These are phyloP conservation scores for Daphne laureola DNA, from an alignment of 441 rosid species.

Conservation along the genomic window DNA sequence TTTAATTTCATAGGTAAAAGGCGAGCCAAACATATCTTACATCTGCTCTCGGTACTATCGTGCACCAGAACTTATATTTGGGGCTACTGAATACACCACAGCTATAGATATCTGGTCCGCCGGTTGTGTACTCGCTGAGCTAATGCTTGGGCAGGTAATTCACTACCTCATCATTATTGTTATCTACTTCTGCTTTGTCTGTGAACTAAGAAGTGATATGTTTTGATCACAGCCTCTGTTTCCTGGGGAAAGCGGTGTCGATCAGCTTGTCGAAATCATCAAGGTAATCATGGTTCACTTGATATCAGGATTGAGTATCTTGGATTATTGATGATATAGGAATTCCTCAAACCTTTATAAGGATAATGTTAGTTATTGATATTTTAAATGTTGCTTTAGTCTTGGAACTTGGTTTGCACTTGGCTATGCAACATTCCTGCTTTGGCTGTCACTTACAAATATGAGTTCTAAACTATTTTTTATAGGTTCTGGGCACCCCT, in stretches of 20 bases:
- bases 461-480: slow-evolving; percentile 7
- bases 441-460: neutral
- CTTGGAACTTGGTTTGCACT: too few relatives aligned
- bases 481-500: slow-evolving; percentile 93
- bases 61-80: slow-evolving; percentile 95
- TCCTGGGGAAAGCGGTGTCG: slow-evolving; percentile 97
- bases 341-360: too few relatives aligned
- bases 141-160: slow-evolving; percentile 86
- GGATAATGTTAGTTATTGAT: too few relatives aligned
- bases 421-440: too few relatives aligned
- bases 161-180: slow-evolving; percentile 1
- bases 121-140: slow-evolving; percentile 91
- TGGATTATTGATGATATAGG: too few relatives aligned
- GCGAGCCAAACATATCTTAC: slow-evolving; percentile 94
- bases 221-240: slow-evolving; percentile 29
- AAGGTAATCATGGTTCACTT: slow-evolving; percentile 39
- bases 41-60: slow-evolving; percentile 96
- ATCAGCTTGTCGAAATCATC: slow-evolving; percentile 95
- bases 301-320: slow-evolving; percentile 1
- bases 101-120: slow-evolving; percentile 98
- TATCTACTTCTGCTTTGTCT: neutral
- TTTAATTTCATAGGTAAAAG: slow-evolving; percentile 58
- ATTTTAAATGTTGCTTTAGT: too few relatives aligned
- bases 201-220: slow-evolving; percentile 8
- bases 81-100: slow-evolving; percentile 90